Evolutionary conservation across 2,329 filamentous ascomycete species (phyloP).

Genomic region (Aspergillus sp.): DNA sequence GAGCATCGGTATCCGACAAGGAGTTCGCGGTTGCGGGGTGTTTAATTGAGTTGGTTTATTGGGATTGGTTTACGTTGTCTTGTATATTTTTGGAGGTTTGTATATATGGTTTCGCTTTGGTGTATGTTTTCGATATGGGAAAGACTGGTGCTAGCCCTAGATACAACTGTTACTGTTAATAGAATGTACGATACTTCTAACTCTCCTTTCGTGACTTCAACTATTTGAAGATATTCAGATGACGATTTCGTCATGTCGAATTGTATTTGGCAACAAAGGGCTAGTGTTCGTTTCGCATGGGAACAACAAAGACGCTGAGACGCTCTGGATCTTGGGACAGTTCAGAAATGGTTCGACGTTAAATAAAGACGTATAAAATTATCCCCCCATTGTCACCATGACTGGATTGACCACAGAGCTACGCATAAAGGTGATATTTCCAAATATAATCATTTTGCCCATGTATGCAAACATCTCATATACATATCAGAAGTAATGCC

Average conservation of each 20-base stretch:
- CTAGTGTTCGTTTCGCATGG: not conserved
- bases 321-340: not conserved
- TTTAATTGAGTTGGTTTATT: not conserved
- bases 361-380: not conserved
- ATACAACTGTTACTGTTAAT: not conserved
- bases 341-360: not conserved
- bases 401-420: not conserved
- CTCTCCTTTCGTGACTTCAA: rapidly evolving
- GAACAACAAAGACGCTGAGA: not conserved
- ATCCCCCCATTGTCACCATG: not conserved
- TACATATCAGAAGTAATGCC: not conserved
- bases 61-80: too few species aligned
- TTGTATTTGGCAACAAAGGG: not conserved
- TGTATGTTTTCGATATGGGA: not conserved
- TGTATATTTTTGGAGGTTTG: too few species aligned
- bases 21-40: not conserved
- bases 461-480: not conserved
- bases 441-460: not conserved
- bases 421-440: not conserved
- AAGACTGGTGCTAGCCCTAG: not conserved
- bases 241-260: too few species aligned
- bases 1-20: not conserved
- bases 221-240: too few species aligned
- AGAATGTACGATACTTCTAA: not conserved
- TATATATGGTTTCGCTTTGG: too few species aligned